These are phyloP conservation scores for Hygrophoropsis aurantiaca DNA, from an alignment of 768 basidiomycete genomes.

Conservation along the genomic window DNA sequence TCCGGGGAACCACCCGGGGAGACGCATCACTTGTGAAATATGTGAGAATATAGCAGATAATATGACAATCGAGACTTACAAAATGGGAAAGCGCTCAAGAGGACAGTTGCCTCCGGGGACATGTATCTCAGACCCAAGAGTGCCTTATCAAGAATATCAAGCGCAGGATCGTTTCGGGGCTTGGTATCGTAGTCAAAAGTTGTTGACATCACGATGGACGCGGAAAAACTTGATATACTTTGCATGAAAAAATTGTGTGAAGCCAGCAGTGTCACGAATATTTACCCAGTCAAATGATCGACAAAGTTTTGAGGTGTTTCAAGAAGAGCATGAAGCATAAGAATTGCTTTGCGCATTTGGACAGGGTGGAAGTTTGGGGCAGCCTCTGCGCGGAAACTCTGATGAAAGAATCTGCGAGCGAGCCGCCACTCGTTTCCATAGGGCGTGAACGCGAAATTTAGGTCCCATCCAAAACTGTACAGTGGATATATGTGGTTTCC, in stretches of 20 bases:
- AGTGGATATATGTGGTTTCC: neutral
- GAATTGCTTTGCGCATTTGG: neutral
- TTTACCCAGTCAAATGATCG: constrained; percentile 21
- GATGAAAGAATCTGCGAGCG: constrained; percentile 1
- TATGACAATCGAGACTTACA: neutral
- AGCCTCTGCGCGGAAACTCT: constrained; percentile 2
- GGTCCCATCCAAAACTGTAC: neutral
- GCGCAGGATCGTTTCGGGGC: neutral
- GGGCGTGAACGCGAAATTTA: neutral
- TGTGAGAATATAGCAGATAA: no score
- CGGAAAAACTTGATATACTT: constrained; percentile 14
- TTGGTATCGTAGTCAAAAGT: constrained; percentile 2
- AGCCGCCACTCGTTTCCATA: neutral
- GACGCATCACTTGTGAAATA: constrained; percentile 4
- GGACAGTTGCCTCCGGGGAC: constrained; percentile 2
- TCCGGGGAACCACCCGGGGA: constrained; percentile 39
- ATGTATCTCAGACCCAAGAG: neutral
- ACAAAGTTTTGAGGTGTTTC: constrained; percentile 28
- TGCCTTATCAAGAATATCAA: neutral
- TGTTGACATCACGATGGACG: constrained; percentile 8
- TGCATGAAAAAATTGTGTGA: neutral
- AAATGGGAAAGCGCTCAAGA: constrained; percentile 5
- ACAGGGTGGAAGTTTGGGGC: constrained; percentile 1
- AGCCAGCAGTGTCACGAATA: neutral
- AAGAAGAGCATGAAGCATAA: neutral